These are phyloP conservation scores for Ustilago loliicola DNA, from an alignment of 1,284 basidiomycete species.

Conservation along the genomic window DNA sequence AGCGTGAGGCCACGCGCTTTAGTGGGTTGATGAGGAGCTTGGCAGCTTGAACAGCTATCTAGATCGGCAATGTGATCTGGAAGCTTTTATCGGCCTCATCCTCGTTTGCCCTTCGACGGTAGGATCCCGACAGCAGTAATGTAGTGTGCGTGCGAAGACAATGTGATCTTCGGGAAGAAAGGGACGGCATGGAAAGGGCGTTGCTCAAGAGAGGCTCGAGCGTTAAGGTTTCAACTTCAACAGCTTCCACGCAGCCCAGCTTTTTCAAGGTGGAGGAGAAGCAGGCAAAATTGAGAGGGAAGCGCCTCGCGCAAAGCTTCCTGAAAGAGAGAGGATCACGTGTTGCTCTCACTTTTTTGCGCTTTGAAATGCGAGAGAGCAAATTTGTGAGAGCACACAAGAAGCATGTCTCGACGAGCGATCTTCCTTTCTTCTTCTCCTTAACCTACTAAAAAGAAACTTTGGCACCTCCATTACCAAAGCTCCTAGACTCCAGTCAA, in stretches of 20 bases:
- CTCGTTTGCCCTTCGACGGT: neutral
- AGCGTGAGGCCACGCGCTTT: too few relatives aligned
- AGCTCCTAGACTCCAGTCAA: conserved; percentile 44
- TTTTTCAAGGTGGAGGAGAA: conserved; percentile 1
- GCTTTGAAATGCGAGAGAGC: neutral
- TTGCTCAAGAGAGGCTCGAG: conserved; percentile 1
- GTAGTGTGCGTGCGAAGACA: neutral
- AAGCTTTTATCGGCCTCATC: neutral
- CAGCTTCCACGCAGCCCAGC: too few relatives aligned
- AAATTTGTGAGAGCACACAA: conserved; percentile 10
- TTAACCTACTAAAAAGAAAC: conserved; percentile 59
- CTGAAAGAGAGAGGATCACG: conserved; percentile 21
- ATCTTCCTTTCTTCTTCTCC: conserved; percentile 32
- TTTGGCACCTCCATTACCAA: conserved; percentile 54
- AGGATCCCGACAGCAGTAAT: neutral
- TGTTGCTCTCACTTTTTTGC: conserved; percentile 8
- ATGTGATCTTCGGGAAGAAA: neutral
- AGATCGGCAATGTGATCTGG: neutral
- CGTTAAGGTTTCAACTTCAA: conserved; percentile 4
- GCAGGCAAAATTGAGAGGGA: neutral
- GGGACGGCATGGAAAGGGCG: neutral
- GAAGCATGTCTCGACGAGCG: neutral
- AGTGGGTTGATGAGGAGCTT: neutral
- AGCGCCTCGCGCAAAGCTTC: neutral
- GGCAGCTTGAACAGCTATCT: neutral